These are phyloP conservation scores for Colletotrichum sublineola DNA, from an alignment of 2,329 filamentous ascomycete genomes.

Conservation along the genomic window DNA sequence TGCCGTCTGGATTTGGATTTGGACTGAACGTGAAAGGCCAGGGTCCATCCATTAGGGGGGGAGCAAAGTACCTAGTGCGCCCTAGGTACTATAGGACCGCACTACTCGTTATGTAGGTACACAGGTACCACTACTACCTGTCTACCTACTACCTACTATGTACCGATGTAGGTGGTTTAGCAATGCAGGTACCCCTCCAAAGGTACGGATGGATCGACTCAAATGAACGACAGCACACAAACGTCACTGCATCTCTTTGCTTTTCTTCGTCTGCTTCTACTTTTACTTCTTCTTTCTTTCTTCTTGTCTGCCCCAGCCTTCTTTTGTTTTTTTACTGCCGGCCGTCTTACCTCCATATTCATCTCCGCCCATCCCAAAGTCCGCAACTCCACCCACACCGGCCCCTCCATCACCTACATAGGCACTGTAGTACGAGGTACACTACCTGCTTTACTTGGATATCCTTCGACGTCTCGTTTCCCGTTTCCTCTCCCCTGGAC, in stretches of 20 bases:
- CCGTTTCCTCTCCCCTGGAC: neutral
- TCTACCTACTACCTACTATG: too few relatives aligned
- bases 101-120: too few relatives aligned
- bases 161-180: neutral
- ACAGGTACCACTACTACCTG: too few relatives aligned
- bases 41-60: slow-evolving; percentile 2
- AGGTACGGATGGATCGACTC: neutral
- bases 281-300: neutral
- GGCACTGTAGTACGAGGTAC: neutral
- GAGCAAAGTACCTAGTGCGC: neutral
- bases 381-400: neutral
- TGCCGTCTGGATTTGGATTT: neutral
- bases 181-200: neutral
- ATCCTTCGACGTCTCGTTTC: neutral
- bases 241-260: neutral
- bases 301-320: neutral
- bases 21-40: neutral
- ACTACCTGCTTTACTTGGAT: neutral
- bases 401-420: neutral
- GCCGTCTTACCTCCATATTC: neutral
- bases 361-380: neutral
- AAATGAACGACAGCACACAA: neutral
- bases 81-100: neutral
- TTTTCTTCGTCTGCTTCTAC: neutral
- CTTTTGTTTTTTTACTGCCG: too few relatives aligned